Evolutionary conservation across 805 yeast species (phyloP).

Genomic region (Candida orba): DNA sequence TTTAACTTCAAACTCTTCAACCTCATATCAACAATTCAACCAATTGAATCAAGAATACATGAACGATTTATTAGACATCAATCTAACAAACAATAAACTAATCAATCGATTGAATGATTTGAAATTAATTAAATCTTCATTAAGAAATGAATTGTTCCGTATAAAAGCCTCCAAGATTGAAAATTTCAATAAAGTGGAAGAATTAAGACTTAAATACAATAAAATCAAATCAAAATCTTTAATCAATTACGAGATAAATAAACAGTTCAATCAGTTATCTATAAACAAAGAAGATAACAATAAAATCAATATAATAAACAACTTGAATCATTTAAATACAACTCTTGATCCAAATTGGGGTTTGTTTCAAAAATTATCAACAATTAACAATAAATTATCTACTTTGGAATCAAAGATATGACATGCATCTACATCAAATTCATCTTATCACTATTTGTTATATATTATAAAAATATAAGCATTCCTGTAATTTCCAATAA

Average conservation of each 20-base stretch:
- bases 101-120: conserved; percentile 22
- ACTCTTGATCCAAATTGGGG: conserved; percentile 23
- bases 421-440: no score
- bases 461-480: no score
- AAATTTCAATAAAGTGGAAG: conserved; percentile 21
- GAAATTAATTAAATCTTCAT: conserved; percentile 23
- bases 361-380: conserved; percentile 11
- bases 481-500: no score
- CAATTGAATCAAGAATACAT: conserved; percentile 24
- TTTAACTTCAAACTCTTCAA: conserved; percentile 3
- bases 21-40: conserved; percentile 15
- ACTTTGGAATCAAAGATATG: no score
- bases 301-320: conserved; percentile 11
- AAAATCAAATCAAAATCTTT: conserved; percentile 13
- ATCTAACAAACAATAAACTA: conserved; percentile 29
- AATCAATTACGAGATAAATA: conserved; percentile 14
- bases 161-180: conserved; percentile 23
- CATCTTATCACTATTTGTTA: no score
- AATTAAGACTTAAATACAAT: conserved; percentile 19
- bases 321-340: conserved; percentile 23
- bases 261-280: conserved; percentile 7
- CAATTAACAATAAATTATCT: conserved; percentile 8
- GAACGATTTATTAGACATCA: conserved; percentile 27
- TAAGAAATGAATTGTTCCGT: conserved; percentile 25
- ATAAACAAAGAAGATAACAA: neutral